Base-by-base conservation (phyloP, 768 basidiomycete species). In the Amanita pseudoporphyria region DNA sequence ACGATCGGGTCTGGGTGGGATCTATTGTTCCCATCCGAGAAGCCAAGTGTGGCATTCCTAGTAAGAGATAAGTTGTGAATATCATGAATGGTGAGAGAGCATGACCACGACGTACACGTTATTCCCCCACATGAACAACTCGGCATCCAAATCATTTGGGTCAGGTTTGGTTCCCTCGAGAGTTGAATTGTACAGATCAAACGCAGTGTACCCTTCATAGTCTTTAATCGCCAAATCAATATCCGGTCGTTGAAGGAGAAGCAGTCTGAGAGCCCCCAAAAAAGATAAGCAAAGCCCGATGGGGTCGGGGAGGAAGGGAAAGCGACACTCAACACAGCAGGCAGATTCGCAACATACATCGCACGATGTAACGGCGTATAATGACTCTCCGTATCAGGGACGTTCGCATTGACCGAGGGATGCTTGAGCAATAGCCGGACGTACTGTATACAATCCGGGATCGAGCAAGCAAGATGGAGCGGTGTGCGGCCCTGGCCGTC, bases 301-400 rank as follows among this genome's bases (percentile, higher is more conserved):
- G 10, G 26, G 30, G 9, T n/a, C 24, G 19, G 52, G 35, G n/a
- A 18, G 33, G 46, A 9, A 49, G 22, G 45, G 37, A 52, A 5
- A 12, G 37, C 12, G 33, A 45, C 37, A 54, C 37, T 50, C 13
- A 48, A 32, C 80, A 77, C 84, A 39, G 78, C 76, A 42, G 81
- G 71, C 7, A 93, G 52, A 57, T 92, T 90, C 1, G 87, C 89
- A 32, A 71, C 63, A 61, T 92, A 96, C 56, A 94, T 64, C 1
- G 89, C 89, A 42, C 92, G 71, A 59, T 99, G 95, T 18, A 98
- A 69, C 6, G 94, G 78, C 1, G 91, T 95, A 87, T 92, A 97
- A 50, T 84, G 84, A 51, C 79, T 88, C 71, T 98, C 95, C 47
- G 62, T 62, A 64, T 99, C 95, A 36, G 70, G 67, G 6, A 86